Percentiles rank a stretch among this genome's conserved stretches.
These are phyloP conservation scores for Fusarium sp. DNA, from an alignment of 2,329 filamentous ascomycete species.

Conservation along the genomic window DNA sequence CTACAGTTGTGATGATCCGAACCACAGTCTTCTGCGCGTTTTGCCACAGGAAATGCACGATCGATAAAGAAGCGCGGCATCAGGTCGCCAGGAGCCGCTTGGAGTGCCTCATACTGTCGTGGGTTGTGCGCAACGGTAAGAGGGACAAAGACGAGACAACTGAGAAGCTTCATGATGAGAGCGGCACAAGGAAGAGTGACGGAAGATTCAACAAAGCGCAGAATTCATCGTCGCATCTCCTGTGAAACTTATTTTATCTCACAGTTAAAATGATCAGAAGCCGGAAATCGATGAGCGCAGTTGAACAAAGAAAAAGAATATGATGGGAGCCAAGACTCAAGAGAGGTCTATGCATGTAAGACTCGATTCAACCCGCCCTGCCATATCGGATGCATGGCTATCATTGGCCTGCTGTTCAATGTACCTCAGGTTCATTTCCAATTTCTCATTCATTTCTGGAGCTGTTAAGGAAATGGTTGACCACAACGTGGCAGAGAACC, in stretches of 20 bases:
- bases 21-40: constrained; percentile 43
- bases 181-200: not conserved
- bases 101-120: constrained; percentile 34
- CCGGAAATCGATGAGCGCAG: not conserved
- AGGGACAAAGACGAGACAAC: constrained; percentile 18
- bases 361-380: constrained; percentile 14
- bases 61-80: constrained; percentile 46
- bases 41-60: constrained; percentile 41
- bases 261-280: not conserved
- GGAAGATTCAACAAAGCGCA: not conserved
- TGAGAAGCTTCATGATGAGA: constrained; percentile 33
- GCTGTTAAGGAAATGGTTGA: not conserved
- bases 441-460: constrained; percentile 8
- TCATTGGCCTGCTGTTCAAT: not conserved
- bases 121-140: constrained; percentile 18
- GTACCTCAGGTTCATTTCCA: not conserved
- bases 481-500: constrained; percentile 18
- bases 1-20: constrained; percentile 46
- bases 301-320: constrained; percentile 21
- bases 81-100: constrained; percentile 41
- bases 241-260: not conserved
- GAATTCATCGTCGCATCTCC: constrained; percentile 21
- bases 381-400: not conserved
- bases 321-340: constrained; percentile 19
- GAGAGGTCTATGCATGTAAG: constrained; percentile 32